Evolutionary conservation across 257 asterid genomes (phyloP).

Genomic region (Nicotiana tabacum): DNA sequence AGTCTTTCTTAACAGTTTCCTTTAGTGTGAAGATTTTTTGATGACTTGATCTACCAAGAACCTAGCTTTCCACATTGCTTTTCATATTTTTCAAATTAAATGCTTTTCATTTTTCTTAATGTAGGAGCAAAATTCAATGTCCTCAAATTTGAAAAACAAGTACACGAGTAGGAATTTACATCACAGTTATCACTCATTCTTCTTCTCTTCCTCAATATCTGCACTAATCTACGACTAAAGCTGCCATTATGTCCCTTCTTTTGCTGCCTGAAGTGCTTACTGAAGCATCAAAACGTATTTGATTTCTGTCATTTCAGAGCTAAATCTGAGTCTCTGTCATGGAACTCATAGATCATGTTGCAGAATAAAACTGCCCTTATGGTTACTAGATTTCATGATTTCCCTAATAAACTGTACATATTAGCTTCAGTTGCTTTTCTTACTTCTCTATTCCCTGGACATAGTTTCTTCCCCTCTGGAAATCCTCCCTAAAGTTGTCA

Average conservation of each 20-base stretch:
- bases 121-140: background rate
- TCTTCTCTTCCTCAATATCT: background rate
- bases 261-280: background rate
- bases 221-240: background rate
- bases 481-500: background rate
- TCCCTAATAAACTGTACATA: background rate
- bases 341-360: background rate
- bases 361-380: background rate
- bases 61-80: background rate
- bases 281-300: background rate
- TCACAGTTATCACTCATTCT: background rate
- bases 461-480: background rate
- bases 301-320: background rate
- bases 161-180: background rate
- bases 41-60: background rate
- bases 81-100: background rate
- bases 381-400: background rate
- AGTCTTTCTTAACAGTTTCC: background rate
- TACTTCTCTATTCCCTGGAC: background rate
- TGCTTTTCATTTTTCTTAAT: background rate
- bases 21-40: background rate
- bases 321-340: background rate
- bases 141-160: background rate
- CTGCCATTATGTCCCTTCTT: background rate
- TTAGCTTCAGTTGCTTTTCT: background rate